Evolutionary conservation across 257 asterid genomes (phyloP), one percentile per base, ranked within the genome.

Genomic region (Nicotiana attenuata): DNA sequence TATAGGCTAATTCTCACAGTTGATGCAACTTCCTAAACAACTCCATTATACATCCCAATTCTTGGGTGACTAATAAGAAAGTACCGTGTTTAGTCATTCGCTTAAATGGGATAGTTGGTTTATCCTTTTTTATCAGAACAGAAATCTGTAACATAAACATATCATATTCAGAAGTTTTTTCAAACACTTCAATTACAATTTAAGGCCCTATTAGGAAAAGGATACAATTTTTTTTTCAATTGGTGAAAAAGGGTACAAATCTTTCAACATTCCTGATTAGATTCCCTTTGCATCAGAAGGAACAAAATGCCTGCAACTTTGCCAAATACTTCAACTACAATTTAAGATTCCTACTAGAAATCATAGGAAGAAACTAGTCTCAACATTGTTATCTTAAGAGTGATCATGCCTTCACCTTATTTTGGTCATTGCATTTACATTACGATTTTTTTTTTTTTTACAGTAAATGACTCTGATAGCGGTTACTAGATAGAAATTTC

Each of bases 101-200:
- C 78, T 71, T 22, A 71, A 71, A 71, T 71, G 60, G 47, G 38
- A 71, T 71, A 60, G 78, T 7, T 71, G 78, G 78, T 14, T 71
- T 71, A 71, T 22, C 14, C 24, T 75, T 24, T 50, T 20, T 24
- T 75, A 75, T 50, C 10, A 50, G 59, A 75, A 75, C 26, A 14
- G 24, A 47, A 26, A 73, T 14, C 38, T 22, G 20, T 22, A 22
- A 22, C 60, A 73, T 47, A 73, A 14, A 4, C 24, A 50, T 26
- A 50, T 75, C 45, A 60, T 75, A 17, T 8, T 50, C 9, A 50
- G 45, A 50, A 10, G 63, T 50, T 47, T 47, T 47, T 45, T 31
- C 57, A 52, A 50, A 75, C 63, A 24, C 63, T 75, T 73, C 41
- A 50, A 75, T 75, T 75, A 26, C 26, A 47, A 50, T 50, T 75